Evolutionary conservation across 106 monocot genomes (phyloP).

Genomic region (Apostasia ramifera): DNA sequence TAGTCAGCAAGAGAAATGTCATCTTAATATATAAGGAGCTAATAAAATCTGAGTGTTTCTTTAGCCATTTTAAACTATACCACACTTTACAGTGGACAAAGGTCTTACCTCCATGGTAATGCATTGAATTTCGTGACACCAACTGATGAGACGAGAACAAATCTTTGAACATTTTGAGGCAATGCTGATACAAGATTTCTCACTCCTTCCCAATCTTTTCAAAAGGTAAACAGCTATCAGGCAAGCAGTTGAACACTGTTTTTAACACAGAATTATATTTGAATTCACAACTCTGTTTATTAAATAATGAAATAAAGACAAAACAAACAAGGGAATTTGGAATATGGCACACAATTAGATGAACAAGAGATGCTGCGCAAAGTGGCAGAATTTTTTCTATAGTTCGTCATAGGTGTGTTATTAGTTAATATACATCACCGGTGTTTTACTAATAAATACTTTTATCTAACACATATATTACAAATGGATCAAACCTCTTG

Average conservation of each 20-base stretch:
- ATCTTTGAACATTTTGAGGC: constrained; percentile 63
- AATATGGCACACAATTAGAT: too few species aligned
- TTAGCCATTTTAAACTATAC: too few species aligned
- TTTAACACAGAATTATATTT: neutral
- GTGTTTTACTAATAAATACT: too few species aligned
- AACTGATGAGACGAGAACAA: constrained; percentile 85
- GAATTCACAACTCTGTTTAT: neutral
- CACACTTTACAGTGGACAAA: neutral
- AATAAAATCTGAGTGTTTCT: too few species aligned
- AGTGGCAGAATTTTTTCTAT: too few species aligned
- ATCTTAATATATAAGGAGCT: too few species aligned
- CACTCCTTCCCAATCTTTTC: constrained; percentile 83
- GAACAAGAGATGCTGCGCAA: too few species aligned
- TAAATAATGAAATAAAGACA: neutral
- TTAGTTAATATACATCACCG: too few species aligned
- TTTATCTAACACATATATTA: too few species aligned
- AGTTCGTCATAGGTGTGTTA: too few species aligned
- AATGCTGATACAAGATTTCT: constrained; percentile 66
- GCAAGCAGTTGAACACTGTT: neutral
- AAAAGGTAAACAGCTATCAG: constrained; percentile 9
- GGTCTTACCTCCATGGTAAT: constrained; percentile 79
- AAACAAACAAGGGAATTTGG: neutral
- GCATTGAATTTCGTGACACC: constrained; percentile 88
- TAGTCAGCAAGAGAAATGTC: too few species aligned
- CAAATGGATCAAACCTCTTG: too few species aligned